Conservation (phyloP, 2,329 filamentous ascomycete species). For the Chaetomium strumarium region DNA sequence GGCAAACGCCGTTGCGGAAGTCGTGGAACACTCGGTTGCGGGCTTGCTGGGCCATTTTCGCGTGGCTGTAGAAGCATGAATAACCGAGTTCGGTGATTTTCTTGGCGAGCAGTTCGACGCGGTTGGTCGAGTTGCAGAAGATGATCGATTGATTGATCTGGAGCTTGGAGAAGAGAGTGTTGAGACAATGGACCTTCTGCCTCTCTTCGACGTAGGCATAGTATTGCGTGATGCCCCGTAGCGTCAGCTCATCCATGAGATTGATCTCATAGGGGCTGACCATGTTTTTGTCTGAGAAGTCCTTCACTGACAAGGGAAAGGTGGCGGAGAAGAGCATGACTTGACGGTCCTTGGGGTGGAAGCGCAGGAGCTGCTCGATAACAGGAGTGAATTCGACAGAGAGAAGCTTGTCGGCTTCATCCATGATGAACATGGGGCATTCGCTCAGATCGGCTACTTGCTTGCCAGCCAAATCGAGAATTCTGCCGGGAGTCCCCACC, state of each 20-base stretch:
- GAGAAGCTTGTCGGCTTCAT: slow-evolving; percentile 96
- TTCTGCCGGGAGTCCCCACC: slow-evolving; percentile 93
- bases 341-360: slow-evolving; percentile 94
- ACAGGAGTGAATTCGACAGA: slow-evolving; percentile 96
- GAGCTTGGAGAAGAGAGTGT: slow-evolving; percentile 96
- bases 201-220: slow-evolving; percentile 99
- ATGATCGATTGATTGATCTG: slow-evolving; percentile 99
- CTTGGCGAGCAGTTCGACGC: slow-evolving; percentile 94
- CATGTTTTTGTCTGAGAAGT: slow-evolving; percentile 99
- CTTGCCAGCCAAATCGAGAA: slow-evolving; percentile 93
- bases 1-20: slow-evolving; percentile 95
- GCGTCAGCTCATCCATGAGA: slow-evolving; percentile 96
- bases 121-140: slow-evolving; percentile 99
- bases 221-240: slow-evolving; percentile 97
- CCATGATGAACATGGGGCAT: slow-evolving; percentile 98
- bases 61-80: slow-evolving; percentile 99
- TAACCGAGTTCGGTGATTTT: slow-evolving; percentile 99
- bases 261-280: slow-evolving; percentile 95
- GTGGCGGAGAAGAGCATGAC: slow-evolving; percentile 99
- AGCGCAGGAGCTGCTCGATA: slow-evolving; percentile 90
- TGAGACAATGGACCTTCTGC: slow-evolving; percentile 97
- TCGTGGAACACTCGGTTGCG: slow-evolving; percentile 99
- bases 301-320: slow-evolving; percentile 94
- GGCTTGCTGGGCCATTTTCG: slow-evolving; percentile 93
- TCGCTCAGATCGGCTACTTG: slow-evolving; percentile 92